Evolutionary conservation across 176 grass and related monocot genomes (phyloP).

Genomic region (Musa itinerans): DNA sequence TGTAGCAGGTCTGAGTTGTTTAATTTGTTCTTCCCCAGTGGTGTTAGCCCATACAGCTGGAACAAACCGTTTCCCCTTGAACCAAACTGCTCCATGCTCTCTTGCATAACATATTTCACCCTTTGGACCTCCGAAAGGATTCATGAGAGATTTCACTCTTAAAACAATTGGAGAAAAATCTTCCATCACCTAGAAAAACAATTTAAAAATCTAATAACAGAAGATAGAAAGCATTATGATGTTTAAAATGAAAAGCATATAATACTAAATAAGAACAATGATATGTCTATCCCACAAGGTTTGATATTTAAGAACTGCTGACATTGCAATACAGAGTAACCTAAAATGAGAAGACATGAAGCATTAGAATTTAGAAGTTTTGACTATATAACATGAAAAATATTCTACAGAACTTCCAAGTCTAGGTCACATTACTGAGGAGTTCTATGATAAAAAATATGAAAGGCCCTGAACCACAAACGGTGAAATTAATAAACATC

Average conservation of each 20-base stretch:
- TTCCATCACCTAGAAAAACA: slow-evolving; percentile 47
- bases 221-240: background rate
- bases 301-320: too few relatives aligned
- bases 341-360: too few relatives aligned
- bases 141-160: slow-evolving; percentile 77
- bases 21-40: slow-evolving; percentile 81
- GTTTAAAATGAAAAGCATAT: background rate
- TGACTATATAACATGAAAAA: too few relatives aligned
- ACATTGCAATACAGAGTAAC: too few relatives aligned
- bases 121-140: slow-evolving; percentile 57
- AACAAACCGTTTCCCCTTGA: slow-evolving; percentile 73
- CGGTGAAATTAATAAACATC: background rate
- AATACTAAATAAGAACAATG: background rate
- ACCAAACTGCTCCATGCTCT: slow-evolving; percentile 91
- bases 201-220: background rate
- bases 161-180: slow-evolving; percentile 72
- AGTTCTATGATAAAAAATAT: too few relatives aligned
- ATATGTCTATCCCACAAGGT: too few relatives aligned
- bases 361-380: too few relatives aligned
- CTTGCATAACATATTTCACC: slow-evolving; percentile 91
- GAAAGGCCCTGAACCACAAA: background rate
- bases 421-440: too few relatives aligned
- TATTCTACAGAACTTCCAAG: too few relatives aligned
- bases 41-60: slow-evolving; percentile 79
- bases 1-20: slow-evolving; percentile 63